Percentiles rank a stretch among this genome's conserved stretches.
Evolutionary conservation across 2,329 filamentous ascomycete genomes (phyloP).

Genomic region (Xylariaceae sp.): DNA sequence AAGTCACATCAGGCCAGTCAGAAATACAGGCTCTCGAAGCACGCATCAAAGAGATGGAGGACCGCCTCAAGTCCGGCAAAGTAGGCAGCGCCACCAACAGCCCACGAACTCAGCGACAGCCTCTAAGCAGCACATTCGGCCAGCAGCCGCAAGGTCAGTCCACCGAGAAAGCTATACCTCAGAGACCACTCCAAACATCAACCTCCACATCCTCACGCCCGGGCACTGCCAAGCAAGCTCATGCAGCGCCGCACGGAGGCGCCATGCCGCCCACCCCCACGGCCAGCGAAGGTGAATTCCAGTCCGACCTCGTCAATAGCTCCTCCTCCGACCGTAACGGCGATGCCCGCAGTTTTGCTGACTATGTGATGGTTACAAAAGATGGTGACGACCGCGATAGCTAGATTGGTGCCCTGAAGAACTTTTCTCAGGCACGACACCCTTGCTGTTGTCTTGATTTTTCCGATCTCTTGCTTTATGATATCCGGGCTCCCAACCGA

Average conservation of each 20-base stretch:
- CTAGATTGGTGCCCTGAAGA: constrained; percentile 19
- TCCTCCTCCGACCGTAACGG: constrained; percentile 26
- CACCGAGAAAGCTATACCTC: constrained; percentile 28
- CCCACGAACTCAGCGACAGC: constrained; percentile 28
- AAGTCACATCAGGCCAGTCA: constrained; percentile 66
- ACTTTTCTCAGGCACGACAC: background rate
- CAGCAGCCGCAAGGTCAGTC: constrained; percentile 17
- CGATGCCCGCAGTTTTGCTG: constrained; percentile 37
- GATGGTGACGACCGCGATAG: constrained; percentile 41
- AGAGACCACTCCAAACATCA: constrained; percentile 23
- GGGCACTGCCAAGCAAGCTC: constrained; percentile 48
- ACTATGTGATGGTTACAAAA: constrained; percentile 40
- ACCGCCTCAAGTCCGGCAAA: constrained; percentile 51
- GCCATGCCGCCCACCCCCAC: constrained; percentile 59
- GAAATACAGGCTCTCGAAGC: constrained; percentile 85
- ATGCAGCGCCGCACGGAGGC: constrained; percentile 48
- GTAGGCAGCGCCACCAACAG: constrained; percentile 6
- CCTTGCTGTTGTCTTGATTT: too few species aligned
- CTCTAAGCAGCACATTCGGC: constrained; percentile 27
- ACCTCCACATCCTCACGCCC: constrained; percentile 41
- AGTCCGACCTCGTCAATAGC: constrained; percentile 37
- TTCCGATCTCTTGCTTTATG: too few species aligned
- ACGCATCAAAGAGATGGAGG: constrained; percentile 79
- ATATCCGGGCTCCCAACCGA: too few species aligned
- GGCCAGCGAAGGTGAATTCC: constrained; percentile 57